Base-by-base conservation (phyloP, 2,329 filamentous ascomycete species). In the Colletotrichum sp. region DNA sequence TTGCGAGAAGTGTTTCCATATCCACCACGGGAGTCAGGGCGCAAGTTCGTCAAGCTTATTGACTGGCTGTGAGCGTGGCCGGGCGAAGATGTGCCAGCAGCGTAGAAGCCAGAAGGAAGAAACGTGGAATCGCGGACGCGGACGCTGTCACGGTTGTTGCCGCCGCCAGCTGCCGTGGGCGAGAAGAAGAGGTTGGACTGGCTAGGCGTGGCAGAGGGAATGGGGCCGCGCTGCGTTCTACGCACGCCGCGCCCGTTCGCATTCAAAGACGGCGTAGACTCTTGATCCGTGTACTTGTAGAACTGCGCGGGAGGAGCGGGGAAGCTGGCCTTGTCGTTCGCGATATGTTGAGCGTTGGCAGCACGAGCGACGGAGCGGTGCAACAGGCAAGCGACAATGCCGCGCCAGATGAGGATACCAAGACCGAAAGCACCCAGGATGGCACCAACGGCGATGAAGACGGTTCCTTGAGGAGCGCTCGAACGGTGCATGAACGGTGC, bases 401-500 rank as follows among this genome's bases (percentile, higher is more conserved):
- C 93, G 76, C 96, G 95, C 97, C 97, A 99, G 74, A 94, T 89
- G 15, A 99, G 89, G 60, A 99, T 92, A n/a, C 92, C 93, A 10
- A 95, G 88, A 13, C 93, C 95, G 78, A 98, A 92, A 79, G 96
- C 93, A 18, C 95, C 97, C 8, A 99, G 91, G 32, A 95, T 93
- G 30, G 96, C 94, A 62, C 97, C 97, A 2, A 99, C 97, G 26
- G 93, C 94, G 81, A 99, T 99, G 87, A 99, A 99, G 75, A 99
- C 94, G 6, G 96, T 98, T 71, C 97, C 97, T 81, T 99, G 95
- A 4, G 97, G 97, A 13, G 96, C 89, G 69, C 87, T 93, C 1
- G 96, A 98, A 81, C 93, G 93, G 82, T 96, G 93, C 95, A 99
- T 98, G 83, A 95, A 99, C 18, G 96, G 96, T 7, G 97, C 97